Evolutionary conservation across 1,284 basidiomycete genomes (phyloP), one percentile per base, ranked within the genome.

Genomic region (Melampsora americana): DNA sequence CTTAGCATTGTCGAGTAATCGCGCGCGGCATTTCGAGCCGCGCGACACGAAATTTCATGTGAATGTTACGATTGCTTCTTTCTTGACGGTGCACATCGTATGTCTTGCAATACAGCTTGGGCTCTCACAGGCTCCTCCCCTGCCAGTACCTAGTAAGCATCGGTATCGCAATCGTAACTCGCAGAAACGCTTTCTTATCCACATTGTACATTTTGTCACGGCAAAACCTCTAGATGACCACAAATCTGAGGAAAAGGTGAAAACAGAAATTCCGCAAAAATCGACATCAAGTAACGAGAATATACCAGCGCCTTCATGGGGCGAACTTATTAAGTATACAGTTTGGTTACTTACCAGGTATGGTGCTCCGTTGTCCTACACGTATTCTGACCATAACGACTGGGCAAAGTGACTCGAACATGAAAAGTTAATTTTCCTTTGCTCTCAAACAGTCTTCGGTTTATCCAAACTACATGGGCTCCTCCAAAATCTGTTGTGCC

Each of bases 51-150:
- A 69, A 44, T 65, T 77, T 48, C 74, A 77, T 26, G 56, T 67
- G 30, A 77, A 77, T 62, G 66, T 69, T 46, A 1, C 50, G 4
- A 26, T 28, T 26, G 32, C 56, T 50, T 69, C 74, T 26, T 69
- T 77, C 30, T 32, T 66, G 18, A 77, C 66, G 5, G 64, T 77
- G 46, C 74, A 77, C 66, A 3, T 66, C 7, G 39, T 69, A 28
- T 77, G 74, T 59, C 50, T 66, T 2, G 74, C 74, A 1, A 69
- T 77, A 30, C 60, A 77, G 44, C 68, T 64, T 42, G 74, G 67
- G 32, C 60, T 77, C 18, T 69, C 16, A 56, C 44, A 46, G 18
- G 67, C n/a, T 3, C 26, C 66, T 1, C 32, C 68, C 23, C 69
- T 44, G 14, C 44, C 44, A 18, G 14, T 59, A 59, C 7, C n/a